Evolutionary conservation across 352 stramenopile genomes (phyloP), one percentile per base, ranked within the genome.

Genomic region (Globisporangium alternatum): DNA sequence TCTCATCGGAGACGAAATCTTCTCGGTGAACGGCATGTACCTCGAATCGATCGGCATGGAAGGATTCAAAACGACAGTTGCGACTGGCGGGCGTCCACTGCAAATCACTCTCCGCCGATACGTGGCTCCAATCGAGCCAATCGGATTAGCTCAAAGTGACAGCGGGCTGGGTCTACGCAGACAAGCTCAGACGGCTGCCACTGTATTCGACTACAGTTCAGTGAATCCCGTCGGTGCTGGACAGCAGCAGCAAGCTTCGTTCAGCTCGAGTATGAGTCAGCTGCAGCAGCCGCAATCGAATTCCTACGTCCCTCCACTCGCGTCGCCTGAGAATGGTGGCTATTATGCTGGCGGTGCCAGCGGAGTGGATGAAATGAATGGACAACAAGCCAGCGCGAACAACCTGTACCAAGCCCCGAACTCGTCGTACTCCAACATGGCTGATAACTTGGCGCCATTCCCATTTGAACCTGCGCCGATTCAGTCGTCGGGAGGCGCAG

Each of bases 1-100:
- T 12, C 65, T 73, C 15, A 75, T 95, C 5, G 83, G 83, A 7
- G 87, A 95, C 44, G 80, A 92, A 68, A 79, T 95, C 1, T 90
- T 84, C 57, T 87, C 87, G 7, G 80, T 95, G 21, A 94, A 94
- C 64, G 78, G 77, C 4, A 76, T 79, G 13, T 72, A 68, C 10
- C 59, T 95, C 12, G 78, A 86, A 21, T 72, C 75, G 25, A 90
- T 91, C 55, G 83, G 83, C 2, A 91, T 95, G 79, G 85, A 94
- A 64, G 83, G 83, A 0, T 95, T 95, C 56, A 95, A 95, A 67
- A 55, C 62, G 48, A 69, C 76, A 13, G 82, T 95, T 35, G 82
- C 75, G 1, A 81, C 67, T 21, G 75, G 77, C n/a, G 78, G 78
- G 52, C 76, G 87, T 0, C 87, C 87, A 4, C 59, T 95, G 8